These are phyloP conservation scores for Dendrocalamus sinicus DNA, from an alignment of 176 grass and related monocot species.

Conservation along the genomic window DNA sequence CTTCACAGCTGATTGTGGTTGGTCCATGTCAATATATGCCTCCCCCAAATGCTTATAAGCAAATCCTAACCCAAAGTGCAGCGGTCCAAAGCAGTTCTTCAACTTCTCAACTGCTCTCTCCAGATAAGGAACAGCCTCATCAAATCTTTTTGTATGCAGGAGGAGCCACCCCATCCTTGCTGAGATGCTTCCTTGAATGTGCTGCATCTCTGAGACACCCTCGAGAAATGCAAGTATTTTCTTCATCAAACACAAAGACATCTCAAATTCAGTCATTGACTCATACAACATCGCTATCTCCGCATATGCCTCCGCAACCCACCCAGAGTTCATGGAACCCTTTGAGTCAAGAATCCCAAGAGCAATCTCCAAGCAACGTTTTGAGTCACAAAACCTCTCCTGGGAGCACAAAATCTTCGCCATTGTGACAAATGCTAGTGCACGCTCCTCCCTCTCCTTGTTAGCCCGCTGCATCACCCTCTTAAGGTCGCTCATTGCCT, in stretches of 20 bases:
- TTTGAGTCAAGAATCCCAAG: constrained; percentile 67
- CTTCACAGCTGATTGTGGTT: constrained; percentile 54
- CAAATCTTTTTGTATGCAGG: constrained; percentile 51
- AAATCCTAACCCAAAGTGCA: constrained; percentile 80
- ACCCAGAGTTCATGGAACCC: constrained; percentile 20
- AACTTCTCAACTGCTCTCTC: constrained; percentile 66
- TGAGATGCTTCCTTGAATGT: constrained; percentile 66
- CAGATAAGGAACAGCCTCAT: constrained; percentile 70
- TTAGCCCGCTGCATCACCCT: constrained; percentile 48
- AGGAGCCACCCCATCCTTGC: constrained; percentile 79
- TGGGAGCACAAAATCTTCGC: constrained; percentile 56
- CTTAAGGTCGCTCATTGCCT: constrained; percentile 59
- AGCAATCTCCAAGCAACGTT: constrained; percentile 71
- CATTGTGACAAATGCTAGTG: constrained; percentile 61
- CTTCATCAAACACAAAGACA: constrained; percentile 70
- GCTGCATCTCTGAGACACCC: constrained; percentile 54
- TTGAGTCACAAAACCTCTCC: constrained; percentile 64
- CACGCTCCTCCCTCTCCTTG: constrained; percentile 67
- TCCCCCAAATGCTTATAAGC: constrained; percentile 71
- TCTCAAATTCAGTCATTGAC: constrained; percentile 66
- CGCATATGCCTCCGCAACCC: constrained; percentile 51
- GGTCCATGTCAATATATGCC: constrained; percentile 57
- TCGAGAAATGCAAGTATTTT: constrained; percentile 58
- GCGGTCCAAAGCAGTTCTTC: constrained; percentile 68
- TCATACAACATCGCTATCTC: constrained; percentile 71